phyloP scores from a whole-genome alignment of 139 green algal genomes.

The Mesotaenium endlicherianum region DNA sequence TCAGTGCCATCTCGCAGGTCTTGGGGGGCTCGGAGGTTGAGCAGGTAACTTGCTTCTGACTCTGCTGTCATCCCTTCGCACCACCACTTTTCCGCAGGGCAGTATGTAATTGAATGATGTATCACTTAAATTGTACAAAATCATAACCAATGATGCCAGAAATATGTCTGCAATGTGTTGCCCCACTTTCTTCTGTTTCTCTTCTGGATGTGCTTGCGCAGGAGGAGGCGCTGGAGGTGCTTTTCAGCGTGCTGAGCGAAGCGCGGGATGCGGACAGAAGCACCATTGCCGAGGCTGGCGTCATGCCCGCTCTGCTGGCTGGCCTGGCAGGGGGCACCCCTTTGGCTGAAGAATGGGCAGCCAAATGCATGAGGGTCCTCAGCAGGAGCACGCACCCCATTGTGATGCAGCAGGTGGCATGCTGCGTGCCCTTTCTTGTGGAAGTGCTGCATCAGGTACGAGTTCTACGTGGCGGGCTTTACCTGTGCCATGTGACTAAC shows the following conservation, averaged over 20 bases:
- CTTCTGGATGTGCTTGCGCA: background rate
- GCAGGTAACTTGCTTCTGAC: slow-evolving; percentile 3
- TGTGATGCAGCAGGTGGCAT: background rate
- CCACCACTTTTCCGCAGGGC: background rate
- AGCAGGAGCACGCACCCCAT: slow-evolving; percentile 24
- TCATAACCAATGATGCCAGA: background rate
- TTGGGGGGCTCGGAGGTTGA: slow-evolving; percentile 8
- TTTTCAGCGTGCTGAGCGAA: background rate
- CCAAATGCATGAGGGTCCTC: slow-evolving; percentile 14
- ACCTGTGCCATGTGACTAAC: background rate
- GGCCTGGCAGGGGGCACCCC: background rate
- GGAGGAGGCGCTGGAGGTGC: background rate
- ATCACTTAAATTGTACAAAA: background rate
- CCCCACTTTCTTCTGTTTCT: background rate
- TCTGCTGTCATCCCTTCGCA: background rate
- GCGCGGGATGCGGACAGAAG: slow-evolving; percentile 1
- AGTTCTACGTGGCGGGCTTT: background rate
- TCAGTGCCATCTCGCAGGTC: slow-evolving; percentile 15
- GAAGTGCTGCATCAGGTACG: background rate
- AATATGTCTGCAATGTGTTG: background rate
- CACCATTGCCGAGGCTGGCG: slow-evolving; percentile 19
- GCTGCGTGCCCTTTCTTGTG: background rate
- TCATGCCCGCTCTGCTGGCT: slow-evolving; percentile 5
- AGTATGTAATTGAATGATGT: background rate
- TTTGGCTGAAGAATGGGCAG: background rate